Evolutionary conservation across 2,329 filamentous ascomycete species (phyloP), one percentile per base, ranked within the genome.

Genomic region (Aspergillus aculeatinus): DNA sequence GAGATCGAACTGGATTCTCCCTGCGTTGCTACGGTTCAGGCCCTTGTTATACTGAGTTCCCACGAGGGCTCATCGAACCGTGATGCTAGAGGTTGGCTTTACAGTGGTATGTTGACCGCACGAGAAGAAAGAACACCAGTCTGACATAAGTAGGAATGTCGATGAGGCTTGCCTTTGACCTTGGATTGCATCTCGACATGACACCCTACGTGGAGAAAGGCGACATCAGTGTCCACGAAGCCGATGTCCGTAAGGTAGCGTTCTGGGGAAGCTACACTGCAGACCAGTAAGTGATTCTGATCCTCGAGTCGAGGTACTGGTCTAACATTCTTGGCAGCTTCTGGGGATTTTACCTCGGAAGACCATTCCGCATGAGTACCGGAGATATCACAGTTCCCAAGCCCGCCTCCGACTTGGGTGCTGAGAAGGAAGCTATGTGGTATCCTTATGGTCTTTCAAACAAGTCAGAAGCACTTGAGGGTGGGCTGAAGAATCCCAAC

Each of bases 1-100:
- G 78, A 81, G 31, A 69, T 76, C 5, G 78, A 81, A 59, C 64
- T 81, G 25, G 79, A 80, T 52, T 74, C 65, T 12, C 79, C 79
- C 1, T 74, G 69, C 31, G 67, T 81, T 5, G 76, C 78, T 12
- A 80, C 78, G 9, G 71, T 77, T 5, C 79, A 81, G 50, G 76
- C 78, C 6, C 65, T 81, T 52, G 70, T 78, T 0, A 68, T 81
- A 27, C 63, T 81, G 16, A 78, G 77, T 48, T 68, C 70, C 16
- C 72, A 76, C 51, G 79, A 81, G 55, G 72, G 77, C 70, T 12
- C 70, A 62, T 58, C 71, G 63, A 21, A 71, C 19, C 53, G 75
- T 10, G 76, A 78, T 59, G 70, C 76, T 7, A 70, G 78, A 42
- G 76, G 76, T 5, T 80, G 77, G 78, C 65, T 80, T 5, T 79